Evolutionary conservation across 2,329 filamentous ascomycete genomes (phyloP).

Genomic region (Grosmannia huntii): DNA sequence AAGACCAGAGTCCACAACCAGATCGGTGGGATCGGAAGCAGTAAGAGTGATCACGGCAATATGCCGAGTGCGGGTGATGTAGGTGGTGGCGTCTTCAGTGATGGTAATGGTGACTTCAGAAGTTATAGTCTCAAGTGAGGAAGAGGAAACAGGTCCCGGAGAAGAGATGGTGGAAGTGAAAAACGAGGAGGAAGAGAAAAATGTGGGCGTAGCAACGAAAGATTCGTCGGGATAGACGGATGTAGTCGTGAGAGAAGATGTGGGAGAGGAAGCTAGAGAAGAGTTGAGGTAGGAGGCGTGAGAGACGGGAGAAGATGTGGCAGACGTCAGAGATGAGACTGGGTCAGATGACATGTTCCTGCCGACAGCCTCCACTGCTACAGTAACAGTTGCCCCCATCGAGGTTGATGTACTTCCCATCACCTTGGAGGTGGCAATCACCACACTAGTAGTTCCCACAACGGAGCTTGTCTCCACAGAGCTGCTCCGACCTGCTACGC

Average conservation of each 20-base stretch:
- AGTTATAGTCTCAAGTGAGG: neutral
- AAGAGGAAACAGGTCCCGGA: neutral
- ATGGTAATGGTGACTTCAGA: neutral
- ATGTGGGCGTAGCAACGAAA: neutral
- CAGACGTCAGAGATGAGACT: neutral
- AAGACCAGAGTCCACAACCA: neutral
- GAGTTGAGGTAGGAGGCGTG: too few relatives aligned
- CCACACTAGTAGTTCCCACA: too few relatives aligned
- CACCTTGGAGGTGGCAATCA: too few relatives aligned
- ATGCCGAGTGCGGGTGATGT: neutral
- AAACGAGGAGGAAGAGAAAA: neutral
- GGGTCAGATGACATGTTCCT: too few relatives aligned
- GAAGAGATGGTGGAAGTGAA: neutral
- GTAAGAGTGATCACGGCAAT: neutral
- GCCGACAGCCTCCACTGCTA: too few relatives aligned
- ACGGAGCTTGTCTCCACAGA: too few relatives aligned
- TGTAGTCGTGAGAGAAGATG: too few relatives aligned
- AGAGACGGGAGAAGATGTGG: neutral
- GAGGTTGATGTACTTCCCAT: too few relatives aligned
- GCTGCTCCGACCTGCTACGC: too few relatives aligned
- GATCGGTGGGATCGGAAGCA: neutral
- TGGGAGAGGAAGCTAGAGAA: too few relatives aligned
- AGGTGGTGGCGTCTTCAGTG: neutral
- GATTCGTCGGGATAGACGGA: neutral
- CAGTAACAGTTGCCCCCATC: too few relatives aligned